Evolutionary conservation across 108 stramenopile species (phyloP).

Genomic region (Poteriospumella lacustris): DNA sequence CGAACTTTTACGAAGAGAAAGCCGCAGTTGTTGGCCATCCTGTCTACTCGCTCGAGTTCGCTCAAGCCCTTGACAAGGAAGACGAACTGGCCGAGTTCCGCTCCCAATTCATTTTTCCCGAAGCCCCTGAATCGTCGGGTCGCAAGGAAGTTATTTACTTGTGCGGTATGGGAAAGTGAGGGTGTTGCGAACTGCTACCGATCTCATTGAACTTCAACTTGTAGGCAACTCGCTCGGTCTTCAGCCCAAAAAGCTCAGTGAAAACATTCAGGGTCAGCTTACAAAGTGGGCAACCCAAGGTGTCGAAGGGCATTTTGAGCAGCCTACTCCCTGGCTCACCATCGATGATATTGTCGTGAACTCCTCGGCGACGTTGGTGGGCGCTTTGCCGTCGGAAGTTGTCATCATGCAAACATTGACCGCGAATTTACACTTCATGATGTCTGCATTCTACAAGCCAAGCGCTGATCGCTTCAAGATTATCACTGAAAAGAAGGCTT

Average conservation of each 20-base stretch:
- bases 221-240: conserved; percentile 49
- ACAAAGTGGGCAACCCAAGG: conserved; percentile 40
- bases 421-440: conserved; percentile 46
- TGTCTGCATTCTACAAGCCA: conserved; percentile 47
- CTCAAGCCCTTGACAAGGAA: background rate
- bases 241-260: conserved; percentile 29
- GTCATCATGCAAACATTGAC: conserved; percentile 46
- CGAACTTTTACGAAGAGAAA: too few relatives aligned
- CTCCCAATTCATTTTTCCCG: background rate
- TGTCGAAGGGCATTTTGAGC: conserved; percentile 45
- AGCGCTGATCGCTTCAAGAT: conserved; percentile 34
- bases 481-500: conserved; percentile 40
- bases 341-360: conserved; percentile 35
- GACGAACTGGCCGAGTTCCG: background rate
- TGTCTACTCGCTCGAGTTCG: background rate
- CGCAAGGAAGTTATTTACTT: too few relatives aligned
- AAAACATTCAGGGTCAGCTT: conserved; percentile 30
- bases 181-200: too few relatives aligned
- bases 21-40: too few relatives aligned
- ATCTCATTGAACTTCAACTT: too few relatives aligned
- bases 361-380: conserved; percentile 38
- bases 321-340: conserved; percentile 28
- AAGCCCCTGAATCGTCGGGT: background rate
- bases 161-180: too few relatives aligned
- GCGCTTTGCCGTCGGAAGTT: conserved; percentile 41